Percentiles rank a stretch among this genome's conserved stretches.
Conservation (phyloP, 2,329 filamentous ascomycete genomes). For the Claviceps sp. region DNA sequence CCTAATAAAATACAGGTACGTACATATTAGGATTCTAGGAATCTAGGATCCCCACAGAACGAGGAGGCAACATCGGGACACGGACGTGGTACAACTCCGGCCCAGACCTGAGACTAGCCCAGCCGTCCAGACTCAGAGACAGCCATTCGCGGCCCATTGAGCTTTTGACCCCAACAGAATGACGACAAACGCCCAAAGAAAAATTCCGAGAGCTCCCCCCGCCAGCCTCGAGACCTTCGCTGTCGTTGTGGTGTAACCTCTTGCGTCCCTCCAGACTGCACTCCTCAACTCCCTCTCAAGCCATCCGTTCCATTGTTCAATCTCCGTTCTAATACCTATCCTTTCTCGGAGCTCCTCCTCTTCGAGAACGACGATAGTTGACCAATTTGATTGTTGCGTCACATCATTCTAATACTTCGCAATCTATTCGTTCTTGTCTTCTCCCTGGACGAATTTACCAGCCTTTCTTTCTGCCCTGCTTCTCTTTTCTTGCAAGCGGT, state of each 20-base stretch:
- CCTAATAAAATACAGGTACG: too few relatives aligned
- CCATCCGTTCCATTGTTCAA: not conserved
- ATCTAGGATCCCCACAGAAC: too few relatives aligned
- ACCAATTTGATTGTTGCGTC: not conserved
- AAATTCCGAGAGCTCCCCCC: not conserved
- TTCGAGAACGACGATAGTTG: conserved; percentile 3
- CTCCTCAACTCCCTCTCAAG: not conserved
- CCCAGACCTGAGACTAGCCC: not conserved
- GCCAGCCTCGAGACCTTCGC: not conserved
- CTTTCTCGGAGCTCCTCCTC: conserved; percentile 5
- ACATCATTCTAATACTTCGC: not conserved
- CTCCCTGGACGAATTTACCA: conserved; percentile 3
- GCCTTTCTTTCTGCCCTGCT: not conserved
- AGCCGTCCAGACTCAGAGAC: not conserved
- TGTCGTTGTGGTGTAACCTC: not conserved
- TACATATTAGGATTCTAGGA: too few relatives aligned
- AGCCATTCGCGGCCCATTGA: conserved; percentile 1
- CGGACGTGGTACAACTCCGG: too few relatives aligned
- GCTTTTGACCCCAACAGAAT: conserved; percentile 8
- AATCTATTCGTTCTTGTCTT: conserved; percentile 3
- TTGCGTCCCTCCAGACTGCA: not conserved
- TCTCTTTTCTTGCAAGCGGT: conserved; percentile 1
- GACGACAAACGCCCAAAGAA: conserved; percentile 5
- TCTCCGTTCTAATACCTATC: not conserved
- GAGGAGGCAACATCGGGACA: too few relatives aligned